Percentiles rank a stretch among this genome's conserved stretches.
These are phyloP conservation scores for Apiotrichum porosum DNA, from an alignment of 1,284 basidiomycete species.

Conservation along the genomic window DNA sequence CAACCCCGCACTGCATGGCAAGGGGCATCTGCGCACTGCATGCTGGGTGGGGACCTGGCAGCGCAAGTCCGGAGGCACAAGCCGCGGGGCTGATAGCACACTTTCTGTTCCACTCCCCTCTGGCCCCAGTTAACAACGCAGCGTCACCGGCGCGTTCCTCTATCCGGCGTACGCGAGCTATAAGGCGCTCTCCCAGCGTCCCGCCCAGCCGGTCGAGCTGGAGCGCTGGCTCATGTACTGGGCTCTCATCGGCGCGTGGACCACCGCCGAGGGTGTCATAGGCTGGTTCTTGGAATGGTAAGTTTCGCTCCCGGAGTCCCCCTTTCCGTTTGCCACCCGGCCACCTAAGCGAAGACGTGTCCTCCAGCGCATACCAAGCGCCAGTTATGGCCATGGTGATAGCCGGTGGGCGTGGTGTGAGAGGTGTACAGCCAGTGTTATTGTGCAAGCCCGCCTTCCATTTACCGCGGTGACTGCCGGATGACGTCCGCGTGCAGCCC, in stretches of 20 bases:
- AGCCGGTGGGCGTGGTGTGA: no score
- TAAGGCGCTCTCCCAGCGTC: conserved; percentile 56
- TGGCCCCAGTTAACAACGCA: conserved; percentile 9
- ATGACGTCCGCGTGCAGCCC: no score
- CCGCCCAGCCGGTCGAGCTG: conserved; percentile 55
- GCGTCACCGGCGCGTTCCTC: conserved; percentile 43
- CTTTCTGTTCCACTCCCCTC: neutral
- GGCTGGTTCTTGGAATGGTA: conserved; percentile 70
- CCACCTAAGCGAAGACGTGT: no score
- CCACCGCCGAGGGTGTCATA: conserved; percentile 63
- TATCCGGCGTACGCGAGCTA: conserved; percentile 51
- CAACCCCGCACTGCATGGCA: neutral
- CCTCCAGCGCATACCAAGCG: no score
- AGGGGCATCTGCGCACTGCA: no score
- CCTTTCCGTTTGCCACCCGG: no score
- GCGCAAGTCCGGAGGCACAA: no score
- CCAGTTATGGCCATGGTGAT: no score
- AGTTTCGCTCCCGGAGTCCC: no score
- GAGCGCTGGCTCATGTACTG: conserved; percentile 49
- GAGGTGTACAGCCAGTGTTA: neutral
- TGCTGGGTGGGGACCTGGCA: no score
- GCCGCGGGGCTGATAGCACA: conserved; percentile 21
- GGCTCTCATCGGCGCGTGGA: conserved; percentile 60
- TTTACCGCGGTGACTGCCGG: no score
- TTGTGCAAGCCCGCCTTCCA: no score